These are phyloP conservation scores for Chalciporus pseudorubinellus DNA, from an alignment of 768 basidiomycete species.

Conservation along the genomic window DNA sequence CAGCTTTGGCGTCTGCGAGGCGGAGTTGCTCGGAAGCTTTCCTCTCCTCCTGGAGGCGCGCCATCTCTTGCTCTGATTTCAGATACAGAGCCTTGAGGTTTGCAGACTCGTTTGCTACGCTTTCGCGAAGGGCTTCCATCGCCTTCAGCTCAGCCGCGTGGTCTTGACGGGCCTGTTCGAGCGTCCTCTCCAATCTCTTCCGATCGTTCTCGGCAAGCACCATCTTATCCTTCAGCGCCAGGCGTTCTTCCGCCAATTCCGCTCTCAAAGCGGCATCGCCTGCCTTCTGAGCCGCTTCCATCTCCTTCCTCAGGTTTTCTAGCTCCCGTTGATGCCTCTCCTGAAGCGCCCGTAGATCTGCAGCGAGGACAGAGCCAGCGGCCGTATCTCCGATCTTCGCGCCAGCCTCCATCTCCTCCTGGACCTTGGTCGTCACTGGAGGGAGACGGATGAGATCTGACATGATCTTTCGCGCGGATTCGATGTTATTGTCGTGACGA, in stretches of 20 bases:
- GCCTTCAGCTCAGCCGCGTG: no score
- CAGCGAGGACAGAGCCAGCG: slow-evolving; percentile 45
- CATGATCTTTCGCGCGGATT: slow-evolving; percentile 41
- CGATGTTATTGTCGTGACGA: slow-evolving; percentile 36
- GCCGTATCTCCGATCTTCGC: slow-evolving; percentile 43
- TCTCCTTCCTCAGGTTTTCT: slow-evolving; percentile 38
- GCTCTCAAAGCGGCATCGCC: neutral
- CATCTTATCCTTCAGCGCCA: neutral
- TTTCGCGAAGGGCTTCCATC: no score
- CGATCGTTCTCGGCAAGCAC: neutral
- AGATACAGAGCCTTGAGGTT: no score
- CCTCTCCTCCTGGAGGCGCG: no score
- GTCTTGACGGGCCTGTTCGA: no score
- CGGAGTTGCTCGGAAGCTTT: no score
- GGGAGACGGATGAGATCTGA: slow-evolving; percentile 34
- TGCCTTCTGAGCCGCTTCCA: slow-evolving; percentile 36
- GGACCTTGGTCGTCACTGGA: slow-evolving; percentile 42
- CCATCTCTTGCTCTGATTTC: no score
- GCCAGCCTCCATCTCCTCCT: slow-evolving; percentile 42
- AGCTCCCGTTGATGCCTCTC: slow-evolving; percentile 40
- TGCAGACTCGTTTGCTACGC: no score
- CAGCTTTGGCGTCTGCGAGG: no score
- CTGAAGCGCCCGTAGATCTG: slow-evolving; percentile 40
- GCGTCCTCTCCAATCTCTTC: neutral
- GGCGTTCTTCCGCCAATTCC: neutral